Percentiles rank a stretch among this genome's conserved stretches.
phyloP scores from a whole-genome alignment of 1,284 basidiomycete genomes.

The Sanghuangporus sanghuang region DNA sequence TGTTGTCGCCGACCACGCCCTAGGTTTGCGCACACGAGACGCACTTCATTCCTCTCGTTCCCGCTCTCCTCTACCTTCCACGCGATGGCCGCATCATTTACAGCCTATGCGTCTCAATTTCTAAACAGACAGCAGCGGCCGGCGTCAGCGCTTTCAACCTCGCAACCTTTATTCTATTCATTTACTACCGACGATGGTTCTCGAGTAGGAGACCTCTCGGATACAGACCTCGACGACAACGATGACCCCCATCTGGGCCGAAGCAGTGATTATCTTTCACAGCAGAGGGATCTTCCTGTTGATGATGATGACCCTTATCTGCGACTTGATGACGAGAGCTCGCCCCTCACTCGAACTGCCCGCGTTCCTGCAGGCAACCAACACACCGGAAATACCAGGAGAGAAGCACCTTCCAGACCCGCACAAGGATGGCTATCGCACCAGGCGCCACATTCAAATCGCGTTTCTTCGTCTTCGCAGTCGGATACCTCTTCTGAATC shows the following conservation, averaged over 20 bases:
- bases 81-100: slow-evolving; percentile 53
- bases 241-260: slow-evolving; percentile 66
- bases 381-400: slow-evolving; percentile 32
- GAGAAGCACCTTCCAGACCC: slow-evolving; percentile 26
- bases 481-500: slow-evolving; percentile 45
- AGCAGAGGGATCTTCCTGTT: slow-evolving; percentile 30
- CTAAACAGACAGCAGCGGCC: slow-evolving; percentile 45
- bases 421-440: slow-evolving; percentile 70
- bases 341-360: slow-evolving; percentile 33
- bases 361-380: slow-evolving; percentile 42
- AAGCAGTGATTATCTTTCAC: slow-evolving; percentile 32
- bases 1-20: not conserved
- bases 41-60: not conserved
- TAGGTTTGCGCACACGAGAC: no score
- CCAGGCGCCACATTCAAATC: slow-evolving; percentile 44
- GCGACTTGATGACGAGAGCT: slow-evolving; percentile 52
- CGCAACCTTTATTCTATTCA: slow-evolving; percentile 76
- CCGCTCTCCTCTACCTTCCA: not conserved
- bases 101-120: slow-evolving; percentile 64
- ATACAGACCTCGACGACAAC: slow-evolving; percentile 56
- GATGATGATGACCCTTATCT: slow-evolving; percentile 75
- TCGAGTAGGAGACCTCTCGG: slow-evolving; percentile 37
- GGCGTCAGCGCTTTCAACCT: slow-evolving; percentile 33
- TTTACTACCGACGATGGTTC: slow-evolving; percentile 71
- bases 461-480: slow-evolving; percentile 42